Evolutionary conservation across 73 alveolate species (phyloP), one percentile per base, ranked within the genome.

Genomic region (Stentor coeruleus): DNA sequence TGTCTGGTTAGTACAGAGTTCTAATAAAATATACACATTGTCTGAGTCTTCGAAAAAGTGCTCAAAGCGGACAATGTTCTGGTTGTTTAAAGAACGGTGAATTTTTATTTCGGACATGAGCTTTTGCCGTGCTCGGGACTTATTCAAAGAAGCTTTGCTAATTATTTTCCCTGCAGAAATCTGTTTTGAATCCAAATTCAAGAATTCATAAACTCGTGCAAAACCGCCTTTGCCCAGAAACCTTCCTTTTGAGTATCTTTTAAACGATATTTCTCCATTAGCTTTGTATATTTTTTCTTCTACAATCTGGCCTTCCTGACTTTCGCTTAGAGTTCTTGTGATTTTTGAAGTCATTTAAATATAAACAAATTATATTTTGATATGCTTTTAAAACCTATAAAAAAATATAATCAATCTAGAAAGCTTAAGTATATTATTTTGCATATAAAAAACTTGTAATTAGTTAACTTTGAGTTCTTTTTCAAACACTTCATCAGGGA

Each of bases 171-270:
- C 96, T 14, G 98, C 98, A 2, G 55, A 86, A 6, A 72, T 72
- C 57, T 82, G 90, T 81, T 77, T 79, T 49, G 90, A 83, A 76
- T 82, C 92, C 74, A 76, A 85, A 77, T 82, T 92, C 72, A 85
- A 82, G 74, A 94, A 35, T 81, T 94, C 98, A 81, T 91, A 94
- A 38, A 95, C 90, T 74, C 86, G 84, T 14, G 98, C 98, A 85
- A 94, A 94, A 2, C 98, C 98, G 28, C 97, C 97, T 88, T 86
- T 93, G 35, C 98, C 98, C 74, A 93, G 83, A 42, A 89, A 79
- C 40, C 93, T 39, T 35, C 96, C 95, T 86, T 87, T 88, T 38
- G 42, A 76, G 82, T 91, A 93, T 85, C 88, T 90, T 82, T 87
- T 91, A 33, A 88, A 81, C 74, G 87, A 83, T 60, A 87, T 83